These are phyloP conservation scores for Penicillium sp. DNA, from an alignment of 2,329 filamentous ascomycete species.

Conservation along the genomic window DNA sequence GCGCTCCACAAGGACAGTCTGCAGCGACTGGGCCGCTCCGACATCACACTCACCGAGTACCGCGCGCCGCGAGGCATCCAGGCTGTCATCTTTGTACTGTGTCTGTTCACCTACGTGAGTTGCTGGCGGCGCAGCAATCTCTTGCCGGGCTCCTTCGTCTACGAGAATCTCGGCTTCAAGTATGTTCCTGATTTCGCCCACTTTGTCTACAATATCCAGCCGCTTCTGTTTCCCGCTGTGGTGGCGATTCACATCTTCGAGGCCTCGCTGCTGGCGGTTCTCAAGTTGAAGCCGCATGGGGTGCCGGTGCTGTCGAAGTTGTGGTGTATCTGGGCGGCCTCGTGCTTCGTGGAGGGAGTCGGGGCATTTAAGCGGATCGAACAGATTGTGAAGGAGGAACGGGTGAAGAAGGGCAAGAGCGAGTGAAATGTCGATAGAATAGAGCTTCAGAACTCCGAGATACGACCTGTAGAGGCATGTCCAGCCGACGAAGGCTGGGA, in stretches of 20 bases:
- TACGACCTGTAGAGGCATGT: too few relatives aligned
- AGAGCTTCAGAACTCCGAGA: slow-evolving; percentile 6
- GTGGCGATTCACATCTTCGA: slow-evolving; percentile 65
- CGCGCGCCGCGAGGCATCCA: slow-evolving; percentile 53
- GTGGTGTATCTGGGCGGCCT: slow-evolving; percentile 56
- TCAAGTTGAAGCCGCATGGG: slow-evolving; percentile 51
- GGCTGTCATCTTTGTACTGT: slow-evolving; percentile 53
- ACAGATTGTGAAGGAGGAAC: slow-evolving; percentile 42
- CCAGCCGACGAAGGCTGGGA: too few relatives aligned
- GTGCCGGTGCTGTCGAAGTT: slow-evolving; percentile 48
- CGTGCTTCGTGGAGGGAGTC: slow-evolving; percentile 54
- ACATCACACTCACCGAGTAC: slow-evolving; percentile 55
- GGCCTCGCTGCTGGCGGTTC: slow-evolving; percentile 47
- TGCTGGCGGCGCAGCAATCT: slow-evolving; percentile 54
- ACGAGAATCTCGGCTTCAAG: slow-evolving; percentile 49
- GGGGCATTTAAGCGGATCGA: slow-evolving; percentile 50
- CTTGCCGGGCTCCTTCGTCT: slow-evolving; percentile 50
- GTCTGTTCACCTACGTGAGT: slow-evolving; percentile 54
- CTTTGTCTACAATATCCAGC: slow-evolving; percentile 59
- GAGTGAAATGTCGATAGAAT: slow-evolving; percentile 13
- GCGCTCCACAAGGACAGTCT: slow-evolving; percentile 66
- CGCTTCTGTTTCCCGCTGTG: slow-evolving; percentile 58
- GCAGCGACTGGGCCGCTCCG: slow-evolving; percentile 58
- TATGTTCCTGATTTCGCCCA: slow-evolving; percentile 58
- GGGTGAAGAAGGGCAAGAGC: slow-evolving; percentile 31